phyloP scores from a whole-genome alignment of 306 rosid genomes.

The Vicia sativa region DNA sequence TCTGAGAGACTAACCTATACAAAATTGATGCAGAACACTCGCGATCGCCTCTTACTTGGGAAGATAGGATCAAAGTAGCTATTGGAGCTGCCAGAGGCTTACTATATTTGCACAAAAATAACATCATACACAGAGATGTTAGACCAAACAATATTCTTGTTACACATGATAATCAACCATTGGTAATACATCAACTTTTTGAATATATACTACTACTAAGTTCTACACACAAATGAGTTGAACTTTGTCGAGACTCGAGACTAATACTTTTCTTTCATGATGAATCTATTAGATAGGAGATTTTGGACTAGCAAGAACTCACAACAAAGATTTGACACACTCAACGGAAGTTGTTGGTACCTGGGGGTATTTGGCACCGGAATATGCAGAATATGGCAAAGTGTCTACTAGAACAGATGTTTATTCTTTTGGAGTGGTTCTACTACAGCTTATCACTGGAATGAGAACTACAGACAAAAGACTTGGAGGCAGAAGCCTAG shows the following conservation, averaged over 20 bases:
- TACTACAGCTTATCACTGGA: conserved; percentile 84
- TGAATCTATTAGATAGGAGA: conserved; percentile 68
- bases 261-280: conserved; percentile 36
- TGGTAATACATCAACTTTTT: conserved; percentile 59
- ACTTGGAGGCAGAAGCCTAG: conserved; percentile 79
- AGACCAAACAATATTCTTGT: conserved; percentile 85
- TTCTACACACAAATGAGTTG: neutral
- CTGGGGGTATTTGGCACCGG: conserved; percentile 90
- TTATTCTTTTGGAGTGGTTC: conserved; percentile 82
- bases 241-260: conserved; percentile 14
- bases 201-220: neutral
- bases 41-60: conserved; percentile 62
- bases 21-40: conserved; percentile 55
- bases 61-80: conserved; percentile 72
- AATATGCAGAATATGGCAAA: conserved; percentile 84
- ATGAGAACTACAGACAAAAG: conserved; percentile 69
- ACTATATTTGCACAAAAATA: conserved; percentile 68
- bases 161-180: conserved; percentile 70
- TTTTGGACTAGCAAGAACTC: conserved; percentile 82
- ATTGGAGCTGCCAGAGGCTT: conserved; percentile 79
- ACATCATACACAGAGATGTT: conserved; percentile 83
- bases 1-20: neutral
- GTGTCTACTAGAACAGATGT: conserved; percentile 86
- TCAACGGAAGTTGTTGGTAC: conserved; percentile 78
- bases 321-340: conserved; percentile 50